Percentiles rank a stretch among this genome's conserved stretches.
Conservation (phyloP, 2,329 filamentous ascomycete species). For the Endoconidiophora laricicola region DNA sequence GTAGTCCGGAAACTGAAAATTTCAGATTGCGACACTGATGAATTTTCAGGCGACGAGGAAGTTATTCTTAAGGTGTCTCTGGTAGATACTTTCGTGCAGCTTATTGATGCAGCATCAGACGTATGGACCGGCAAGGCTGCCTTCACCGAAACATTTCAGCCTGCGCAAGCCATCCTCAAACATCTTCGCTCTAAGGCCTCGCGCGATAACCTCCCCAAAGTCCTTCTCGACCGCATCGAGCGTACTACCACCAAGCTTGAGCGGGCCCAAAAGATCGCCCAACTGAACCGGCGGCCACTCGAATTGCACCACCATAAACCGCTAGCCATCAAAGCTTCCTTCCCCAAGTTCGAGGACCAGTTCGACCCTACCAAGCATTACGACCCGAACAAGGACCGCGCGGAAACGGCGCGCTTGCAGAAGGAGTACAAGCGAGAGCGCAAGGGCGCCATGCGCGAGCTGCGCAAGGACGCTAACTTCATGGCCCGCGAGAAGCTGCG, state of each 20-base stretch:
- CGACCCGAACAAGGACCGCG: conserved; percentile 82
- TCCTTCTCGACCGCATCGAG: conserved; percentile 24
- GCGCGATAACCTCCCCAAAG: conserved; percentile 19
- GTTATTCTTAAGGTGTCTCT: conserved; percentile 38
- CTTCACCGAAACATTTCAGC: conserved; percentile 48
- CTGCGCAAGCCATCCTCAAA: conserved; percentile 44
- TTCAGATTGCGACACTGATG: conserved; percentile 32
- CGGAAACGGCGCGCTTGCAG: conserved; percentile 67
- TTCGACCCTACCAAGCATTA: conserved; percentile 96
- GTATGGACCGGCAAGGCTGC: conserved; percentile 58
- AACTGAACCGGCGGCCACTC: conserved; percentile 56
- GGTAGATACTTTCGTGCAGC: conserved; percentile 42
- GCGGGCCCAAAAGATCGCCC: conserved; percentile 42
- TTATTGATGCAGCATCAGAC: conserved; percentile 52
- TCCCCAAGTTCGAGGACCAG: conserved; percentile 90
- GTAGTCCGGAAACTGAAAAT: conserved; percentile 38
- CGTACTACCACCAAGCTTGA: conserved; percentile 31
- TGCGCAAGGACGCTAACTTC: conserved; percentile 90
- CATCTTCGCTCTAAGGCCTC: conserved; percentile 34
- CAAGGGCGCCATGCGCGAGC: conserved; percentile 85
- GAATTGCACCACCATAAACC: conserved; percentile 80
- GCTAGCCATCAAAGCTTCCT: conserved; percentile 68
- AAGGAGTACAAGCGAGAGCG: conserved; percentile 87
- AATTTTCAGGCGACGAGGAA: conserved; percentile 18
- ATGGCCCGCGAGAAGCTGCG: conserved; percentile 77